Conservation (phyloP, 805 yeast genomes). For the Scheffersomyces ergatensis region DNA sequence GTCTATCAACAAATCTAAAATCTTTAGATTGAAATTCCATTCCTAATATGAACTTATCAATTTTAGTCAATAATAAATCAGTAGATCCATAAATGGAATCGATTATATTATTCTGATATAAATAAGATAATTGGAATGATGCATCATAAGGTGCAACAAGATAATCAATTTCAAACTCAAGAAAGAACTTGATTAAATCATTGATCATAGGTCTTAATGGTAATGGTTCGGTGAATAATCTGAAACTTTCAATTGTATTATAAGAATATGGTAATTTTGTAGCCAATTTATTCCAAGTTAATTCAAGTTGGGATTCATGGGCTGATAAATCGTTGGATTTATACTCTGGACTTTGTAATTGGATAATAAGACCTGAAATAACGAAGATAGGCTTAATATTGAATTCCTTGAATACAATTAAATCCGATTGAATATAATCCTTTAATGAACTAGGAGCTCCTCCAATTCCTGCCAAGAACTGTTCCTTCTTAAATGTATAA, state of each 20-base stretch:
- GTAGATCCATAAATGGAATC: constrained; percentile 84
- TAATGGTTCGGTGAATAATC: constrained; percentile 50
- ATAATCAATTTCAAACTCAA: constrained; percentile 56
- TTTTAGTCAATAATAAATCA: constrained; percentile 63
- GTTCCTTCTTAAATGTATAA: constrained; percentile 62
- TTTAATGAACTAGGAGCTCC: constrained; percentile 71
- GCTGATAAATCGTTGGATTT: constrained; percentile 34
- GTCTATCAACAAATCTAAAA: constrained; percentile 64
- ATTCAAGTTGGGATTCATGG: constrained; percentile 38
- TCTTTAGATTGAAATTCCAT: constrained; percentile 66
- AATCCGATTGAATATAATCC: constrained; percentile 57
- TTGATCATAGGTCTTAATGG: constrained; percentile 48
- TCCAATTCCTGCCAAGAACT: constrained; percentile 72
- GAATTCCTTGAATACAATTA: constrained; percentile 55
- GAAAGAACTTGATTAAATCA: constrained; percentile 58
- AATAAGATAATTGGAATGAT: constrained; percentile 74
- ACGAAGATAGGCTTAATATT: constrained; percentile 79
- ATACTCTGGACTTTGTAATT: constrained; percentile 29
- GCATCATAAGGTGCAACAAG: constrained; percentile 82
- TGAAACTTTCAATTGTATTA: constrained; percentile 44
- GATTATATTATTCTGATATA: constrained; percentile 53
- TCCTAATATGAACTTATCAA: constrained; percentile 70
- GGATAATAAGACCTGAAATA: constrained; percentile 62
- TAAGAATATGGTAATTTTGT: constrained; percentile 21
- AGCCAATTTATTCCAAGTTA: constrained; percentile 36